Conservation (phyloP, 352 stramenopile species). For the Globisporangium iwayamae region DNA sequence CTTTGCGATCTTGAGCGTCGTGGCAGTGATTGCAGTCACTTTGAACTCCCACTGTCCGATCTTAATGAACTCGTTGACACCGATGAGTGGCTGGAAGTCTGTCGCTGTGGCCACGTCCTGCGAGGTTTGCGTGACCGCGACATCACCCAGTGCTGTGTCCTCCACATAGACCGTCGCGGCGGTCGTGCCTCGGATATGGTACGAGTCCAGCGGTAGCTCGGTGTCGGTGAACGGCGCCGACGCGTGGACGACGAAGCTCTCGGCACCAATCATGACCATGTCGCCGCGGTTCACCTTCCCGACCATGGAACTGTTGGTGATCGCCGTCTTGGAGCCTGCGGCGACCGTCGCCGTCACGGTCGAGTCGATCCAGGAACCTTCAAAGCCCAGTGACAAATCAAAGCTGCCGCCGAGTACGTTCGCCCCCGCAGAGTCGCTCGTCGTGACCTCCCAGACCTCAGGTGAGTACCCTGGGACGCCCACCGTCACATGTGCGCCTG, state of each 20-base stretch:
- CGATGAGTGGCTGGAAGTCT: slow-evolving; percentile 37
- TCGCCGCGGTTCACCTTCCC: slow-evolving; percentile 70
- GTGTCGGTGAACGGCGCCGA: slow-evolving; percentile 70
- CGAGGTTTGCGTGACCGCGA: slow-evolving; percentile 38
- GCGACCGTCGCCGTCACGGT: slow-evolving; percentile 34
- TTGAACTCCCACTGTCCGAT: slow-evolving; percentile 50
- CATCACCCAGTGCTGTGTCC: slow-evolving; percentile 66
- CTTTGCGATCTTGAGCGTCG: slow-evolving; percentile 33
- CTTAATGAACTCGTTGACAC: slow-evolving; percentile 46
- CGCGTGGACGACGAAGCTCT: slow-evolving; percentile 61
- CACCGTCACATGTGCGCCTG: slow-evolving; percentile 29
- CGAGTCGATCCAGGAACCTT: slow-evolving; percentile 44
- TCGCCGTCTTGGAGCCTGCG: slow-evolving; percentile 46
- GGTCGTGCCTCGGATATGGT: slow-evolving; percentile 51
- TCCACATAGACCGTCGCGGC: slow-evolving; percentile 33
- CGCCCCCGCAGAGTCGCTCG: slow-evolving; percentile 23
- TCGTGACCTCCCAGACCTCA: slow-evolving; percentile 66
- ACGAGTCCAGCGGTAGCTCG: slow-evolving; percentile 59
- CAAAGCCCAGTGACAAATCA: slow-evolving; percentile 70
- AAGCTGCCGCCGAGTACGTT: slow-evolving; percentile 56
- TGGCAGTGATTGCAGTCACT: slow-evolving; percentile 28
- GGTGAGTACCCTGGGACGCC: slow-evolving; percentile 48
- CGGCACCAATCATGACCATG: slow-evolving; percentile 40
- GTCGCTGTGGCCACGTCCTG: slow-evolving; percentile 33
- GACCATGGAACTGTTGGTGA: slow-evolving; percentile 47